These are phyloP conservation scores for Candida jianshihensis DNA, from an alignment of 805 yeast genomes.

Conservation along the genomic window DNA sequence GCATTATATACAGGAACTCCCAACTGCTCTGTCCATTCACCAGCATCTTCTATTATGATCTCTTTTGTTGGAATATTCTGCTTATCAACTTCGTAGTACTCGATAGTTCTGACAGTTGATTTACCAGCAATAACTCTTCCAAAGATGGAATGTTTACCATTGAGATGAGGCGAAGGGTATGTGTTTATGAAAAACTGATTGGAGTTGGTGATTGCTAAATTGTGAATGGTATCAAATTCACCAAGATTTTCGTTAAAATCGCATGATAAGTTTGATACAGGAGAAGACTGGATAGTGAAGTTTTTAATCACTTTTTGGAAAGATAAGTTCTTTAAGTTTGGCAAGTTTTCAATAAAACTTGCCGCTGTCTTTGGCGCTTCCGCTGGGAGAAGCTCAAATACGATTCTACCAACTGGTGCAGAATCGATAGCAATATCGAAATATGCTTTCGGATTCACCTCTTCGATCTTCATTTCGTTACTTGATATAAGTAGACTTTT, in stretches of 20 bases:
- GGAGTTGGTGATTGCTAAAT: constrained; percentile 59
- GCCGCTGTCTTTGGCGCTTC: constrained; percentile 51
- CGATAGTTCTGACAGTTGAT: constrained; percentile 61
- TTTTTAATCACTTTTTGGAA: constrained; percentile 63
- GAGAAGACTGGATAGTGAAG: constrained; percentile 54
- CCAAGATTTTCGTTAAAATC: constrained; percentile 52
- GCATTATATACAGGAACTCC: constrained; percentile 57
- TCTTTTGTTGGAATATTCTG: constrained; percentile 35
- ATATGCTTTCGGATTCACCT: constrained; percentile 22
- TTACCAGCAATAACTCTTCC: constrained; percentile 67
- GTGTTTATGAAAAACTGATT: constrained; percentile 73
- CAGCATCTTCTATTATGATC: constrained; percentile 50
- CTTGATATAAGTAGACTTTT: not conserved
- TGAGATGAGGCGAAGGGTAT: constrained; percentile 63
- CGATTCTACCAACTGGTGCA: constrained; percentile 48
- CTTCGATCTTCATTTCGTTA: constrained; percentile 9
- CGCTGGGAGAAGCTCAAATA: constrained; percentile 45
- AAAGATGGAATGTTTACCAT: constrained; percentile 70
- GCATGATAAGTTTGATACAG: constrained; percentile 25
- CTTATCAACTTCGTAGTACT: constrained; percentile 39
- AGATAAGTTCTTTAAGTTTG: constrained; percentile 35
- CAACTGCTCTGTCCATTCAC: constrained; percentile 50
- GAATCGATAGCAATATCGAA: constrained; percentile 47
- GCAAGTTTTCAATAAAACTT: constrained; percentile 35
- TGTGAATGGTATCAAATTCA: constrained; percentile 37